Base-by-base conservation (phyloP, 495 filamentous ascomycete species). In the Neurospora hispaniola region DNA sequence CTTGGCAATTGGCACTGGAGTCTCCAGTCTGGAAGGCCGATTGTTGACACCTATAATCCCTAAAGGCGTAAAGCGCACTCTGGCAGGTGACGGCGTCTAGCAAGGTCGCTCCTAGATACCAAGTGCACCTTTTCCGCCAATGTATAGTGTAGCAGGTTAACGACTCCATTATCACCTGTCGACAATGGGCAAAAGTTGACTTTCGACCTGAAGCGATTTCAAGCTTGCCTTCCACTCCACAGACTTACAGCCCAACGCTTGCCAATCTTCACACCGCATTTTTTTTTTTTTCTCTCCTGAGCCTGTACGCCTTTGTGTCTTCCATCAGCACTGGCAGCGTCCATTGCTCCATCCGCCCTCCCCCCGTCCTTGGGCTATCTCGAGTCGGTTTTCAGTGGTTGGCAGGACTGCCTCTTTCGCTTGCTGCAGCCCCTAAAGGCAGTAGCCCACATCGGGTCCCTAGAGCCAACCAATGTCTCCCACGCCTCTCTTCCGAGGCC, bases 391-490 rank as follows among this genome's bases (percentile, higher is more conserved):
- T 59, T 70, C 74, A 72, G 59, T 72, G 48, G 70, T 46, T 41
- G 42, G 59, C 62, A 10, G 27, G 8, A 31, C 74, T 70, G 72
- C 14, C 54, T 70, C 68, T 69, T 42, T 69, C 40, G 72, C 72
- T 70, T 75, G 68, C 54, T 42, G 69, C 70, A 75, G 42, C 40
- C 62, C 48, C 40, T 71, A 46, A 71, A 71, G 69, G 35, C 54
- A 48, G 69, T 27, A 72, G 41, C 41, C 73, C 72, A 76, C 73
- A 41, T 14, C 46, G 6, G 70, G 20, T 12, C 41, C 42, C 27
- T 23, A 11, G 73, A 75, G 71, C 77, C 77, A 79, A 79, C 77
- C 77, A 79, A 20, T 48, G 62, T 41, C 46, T 71, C 74, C 70
- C 74, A 76, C 77, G 73, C 71, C 48, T 71, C 68, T 62, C 54